Conservation (phyloP, 805 yeast species). For the Lipomyces orientalis region DNA sequence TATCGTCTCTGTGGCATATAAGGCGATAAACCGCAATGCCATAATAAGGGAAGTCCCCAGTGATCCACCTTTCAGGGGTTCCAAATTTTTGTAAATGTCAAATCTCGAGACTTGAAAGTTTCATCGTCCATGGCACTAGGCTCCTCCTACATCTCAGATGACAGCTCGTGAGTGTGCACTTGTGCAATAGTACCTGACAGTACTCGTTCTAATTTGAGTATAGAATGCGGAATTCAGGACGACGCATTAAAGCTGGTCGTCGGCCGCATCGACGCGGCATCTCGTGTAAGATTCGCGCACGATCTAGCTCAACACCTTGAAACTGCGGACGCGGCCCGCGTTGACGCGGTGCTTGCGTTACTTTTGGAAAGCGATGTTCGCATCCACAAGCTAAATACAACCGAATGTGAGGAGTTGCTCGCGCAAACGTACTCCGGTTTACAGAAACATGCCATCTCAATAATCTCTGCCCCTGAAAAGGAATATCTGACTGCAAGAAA, state of each 20-base stretch:
- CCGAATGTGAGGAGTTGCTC: not conserved
- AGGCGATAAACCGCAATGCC: too few species aligned
- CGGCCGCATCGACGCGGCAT: not conserved
- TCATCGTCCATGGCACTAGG: not conserved
- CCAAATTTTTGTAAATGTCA: not conserved
- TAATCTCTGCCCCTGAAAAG: not conserved
- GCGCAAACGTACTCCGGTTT: not conserved
- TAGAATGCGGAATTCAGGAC: not conserved
- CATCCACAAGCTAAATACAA: not conserved
- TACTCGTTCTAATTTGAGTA: not conserved
- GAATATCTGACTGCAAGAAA: not conserved
- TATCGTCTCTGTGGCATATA: too few species aligned
- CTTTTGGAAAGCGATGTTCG: not conserved
- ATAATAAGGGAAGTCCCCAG: too few species aligned
- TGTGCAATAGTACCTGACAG: not conserved
- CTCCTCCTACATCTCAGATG: not conserved
- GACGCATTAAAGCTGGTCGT: not conserved
- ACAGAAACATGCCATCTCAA: not conserved
- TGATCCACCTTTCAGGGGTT: not conserved
- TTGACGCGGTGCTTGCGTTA: not conserved
- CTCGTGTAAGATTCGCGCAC: not conserved
- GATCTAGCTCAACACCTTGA: conserved; percentile 9
- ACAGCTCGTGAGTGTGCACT: not conserved
- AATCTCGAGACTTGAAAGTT: not conserved
- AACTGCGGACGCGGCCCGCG: conserved; percentile 1